These are phyloP conservation scores for Xylaria acuta DNA, from an alignment of 495 filamentous ascomycete species.

Conservation along the genomic window DNA sequence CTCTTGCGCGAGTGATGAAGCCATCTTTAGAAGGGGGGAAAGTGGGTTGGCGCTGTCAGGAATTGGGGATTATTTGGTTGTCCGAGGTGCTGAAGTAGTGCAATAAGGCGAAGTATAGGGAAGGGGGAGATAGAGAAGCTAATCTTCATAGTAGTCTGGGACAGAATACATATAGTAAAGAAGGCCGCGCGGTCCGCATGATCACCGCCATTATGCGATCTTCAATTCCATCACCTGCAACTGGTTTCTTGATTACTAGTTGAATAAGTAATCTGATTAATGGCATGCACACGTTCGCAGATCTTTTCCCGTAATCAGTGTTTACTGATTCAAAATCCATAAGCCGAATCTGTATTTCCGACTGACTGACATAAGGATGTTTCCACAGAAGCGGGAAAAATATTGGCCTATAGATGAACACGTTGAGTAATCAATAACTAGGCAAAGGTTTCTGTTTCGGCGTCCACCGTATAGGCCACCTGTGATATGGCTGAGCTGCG, in stretches of 20 bases:
- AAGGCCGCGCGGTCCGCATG: background rate
- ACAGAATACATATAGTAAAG: background rate
- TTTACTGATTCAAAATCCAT: background rate
- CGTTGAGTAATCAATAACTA: background rate
- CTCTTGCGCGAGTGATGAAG: background rate
- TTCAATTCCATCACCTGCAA: background rate
- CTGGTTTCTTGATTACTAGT: background rate
- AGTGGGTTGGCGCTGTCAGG: no score
- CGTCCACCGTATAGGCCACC: no score
- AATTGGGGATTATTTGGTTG: no score
- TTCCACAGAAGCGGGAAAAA: background rate
- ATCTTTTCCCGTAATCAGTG: background rate
- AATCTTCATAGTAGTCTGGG: background rate
- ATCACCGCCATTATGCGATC: background rate
- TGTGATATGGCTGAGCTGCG: background rate
- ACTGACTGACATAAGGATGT: background rate
- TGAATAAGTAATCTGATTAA: background rate
- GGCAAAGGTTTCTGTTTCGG: background rate
- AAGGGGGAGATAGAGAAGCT: background rate
- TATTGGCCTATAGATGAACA: background rate
- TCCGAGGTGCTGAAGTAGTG: background rate
- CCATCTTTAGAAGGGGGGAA: background rate
- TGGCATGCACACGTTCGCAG: background rate
- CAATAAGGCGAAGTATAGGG: background rate
- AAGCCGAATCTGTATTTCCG: background rate